Evolutionary conservation across 345 rosid genomes (phyloP).

Genomic region (Noccaea caerulescens): DNA sequence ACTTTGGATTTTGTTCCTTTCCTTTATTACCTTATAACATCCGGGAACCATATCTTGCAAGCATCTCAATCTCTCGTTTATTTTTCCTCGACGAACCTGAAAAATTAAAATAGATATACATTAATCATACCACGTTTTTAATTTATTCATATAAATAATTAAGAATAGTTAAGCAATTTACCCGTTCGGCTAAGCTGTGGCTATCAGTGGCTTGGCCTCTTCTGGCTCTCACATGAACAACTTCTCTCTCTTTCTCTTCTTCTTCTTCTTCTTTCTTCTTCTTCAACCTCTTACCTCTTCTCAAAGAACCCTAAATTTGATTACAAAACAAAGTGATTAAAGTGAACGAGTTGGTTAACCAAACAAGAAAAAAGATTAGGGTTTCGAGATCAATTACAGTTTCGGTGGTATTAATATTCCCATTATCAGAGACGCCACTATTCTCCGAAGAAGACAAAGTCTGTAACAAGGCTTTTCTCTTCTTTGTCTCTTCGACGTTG

Average conservation of each 20-base stretch:
- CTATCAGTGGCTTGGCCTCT: slow-evolving; percentile 96
- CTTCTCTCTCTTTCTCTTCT: slow-evolving; percentile 61
- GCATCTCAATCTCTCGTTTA: slow-evolving; percentile 68
- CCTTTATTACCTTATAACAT: slow-evolving; percentile 62
- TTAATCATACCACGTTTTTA: neutral
- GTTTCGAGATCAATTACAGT: slow-evolving; percentile 41
- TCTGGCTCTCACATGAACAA: slow-evolving; percentile 91
- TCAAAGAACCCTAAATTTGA: slow-evolving; percentile 28
- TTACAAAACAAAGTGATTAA: neutral
- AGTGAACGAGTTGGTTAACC: neutral
- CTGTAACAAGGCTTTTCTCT: slow-evolving; percentile 45
- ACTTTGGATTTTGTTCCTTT: neutral
- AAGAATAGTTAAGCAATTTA: slow-evolving; percentile 33
- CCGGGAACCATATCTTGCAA: slow-evolving; percentile 85
- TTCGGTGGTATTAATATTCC: slow-evolving; percentile 20
- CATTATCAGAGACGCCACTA: slow-evolving; percentile 38
- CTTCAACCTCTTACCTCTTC: slow-evolving; percentile 60
- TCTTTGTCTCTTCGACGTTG: slow-evolving; percentile 36
- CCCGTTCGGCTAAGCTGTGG: slow-evolving; percentile 96
- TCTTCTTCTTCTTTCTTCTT: slow-evolving; percentile 40
- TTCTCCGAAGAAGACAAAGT: slow-evolving; percentile 52
- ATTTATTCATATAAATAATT: neutral
- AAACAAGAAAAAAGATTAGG: slow-evolving; percentile 4
- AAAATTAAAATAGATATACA: neutral
- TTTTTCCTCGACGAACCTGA: slow-evolving; percentile 79